These are phyloP conservation scores for Epichloe bromicola DNA, from an alignment of 2,329 filamentous ascomycete species.

Conservation along the genomic window DNA sequence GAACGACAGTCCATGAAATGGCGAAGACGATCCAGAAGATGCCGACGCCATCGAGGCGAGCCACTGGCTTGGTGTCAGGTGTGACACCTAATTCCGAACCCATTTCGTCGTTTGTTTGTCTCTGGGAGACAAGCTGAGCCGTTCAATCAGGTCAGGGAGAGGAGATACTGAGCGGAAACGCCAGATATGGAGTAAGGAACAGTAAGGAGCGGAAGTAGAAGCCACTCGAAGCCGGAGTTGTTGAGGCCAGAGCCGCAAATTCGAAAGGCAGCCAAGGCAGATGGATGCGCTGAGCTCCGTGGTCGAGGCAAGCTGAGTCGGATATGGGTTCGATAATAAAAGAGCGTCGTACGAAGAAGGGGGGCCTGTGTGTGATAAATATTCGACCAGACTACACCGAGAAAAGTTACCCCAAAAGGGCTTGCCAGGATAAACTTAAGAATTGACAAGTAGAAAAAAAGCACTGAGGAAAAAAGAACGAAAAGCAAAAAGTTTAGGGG, in stretches of 20 bases:
- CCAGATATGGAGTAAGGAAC: background rate
- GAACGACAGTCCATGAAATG: slow-evolving; percentile 24
- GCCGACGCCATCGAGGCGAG: slow-evolving; percentile 24
- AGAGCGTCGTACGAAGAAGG: fast-evolving
- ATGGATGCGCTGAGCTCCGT: background rate
- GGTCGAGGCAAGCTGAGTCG: background rate
- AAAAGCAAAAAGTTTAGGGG: background rate
- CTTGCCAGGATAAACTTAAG: background rate
- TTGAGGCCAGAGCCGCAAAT: background rate
- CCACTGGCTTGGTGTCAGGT: slow-evolving; percentile 17
- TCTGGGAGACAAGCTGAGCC: background rate
- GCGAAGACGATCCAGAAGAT: slow-evolving; percentile 28
- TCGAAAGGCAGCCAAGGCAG: background rate
- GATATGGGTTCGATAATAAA: no score
- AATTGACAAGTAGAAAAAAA: background rate
- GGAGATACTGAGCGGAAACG: background rate
- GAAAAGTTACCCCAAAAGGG: background rate
- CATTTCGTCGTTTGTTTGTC: slow-evolving; percentile 8
- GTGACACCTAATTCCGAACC: slow-evolving; percentile 21
- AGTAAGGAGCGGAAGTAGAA: background rate
- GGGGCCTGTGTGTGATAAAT: slow-evolving; percentile 3
- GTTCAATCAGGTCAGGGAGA: background rate
- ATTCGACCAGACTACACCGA: background rate
- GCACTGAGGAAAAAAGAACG: background rate
- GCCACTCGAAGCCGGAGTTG: background rate